Base-by-base conservation (phyloP, 2,329 filamentous ascomycete species). In the Periconia digitata region DNA sequence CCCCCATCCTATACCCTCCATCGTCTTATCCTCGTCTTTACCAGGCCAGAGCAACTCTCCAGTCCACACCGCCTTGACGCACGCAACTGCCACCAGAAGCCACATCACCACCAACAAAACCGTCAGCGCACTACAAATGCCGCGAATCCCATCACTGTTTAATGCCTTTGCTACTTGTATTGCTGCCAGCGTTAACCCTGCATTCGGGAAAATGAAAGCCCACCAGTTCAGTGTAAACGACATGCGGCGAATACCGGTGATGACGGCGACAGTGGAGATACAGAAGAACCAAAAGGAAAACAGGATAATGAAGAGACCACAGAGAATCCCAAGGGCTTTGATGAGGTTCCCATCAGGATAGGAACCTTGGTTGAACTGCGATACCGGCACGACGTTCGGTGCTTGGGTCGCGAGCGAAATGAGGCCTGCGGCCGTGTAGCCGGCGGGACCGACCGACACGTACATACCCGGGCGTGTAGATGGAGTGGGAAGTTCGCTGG, bases 181-280 rank as follows among this genome's bases (percentile, higher is more conserved):
- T 3, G 78, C 78, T 1, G 82, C 79, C 34, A 86, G 72, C 1
- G 80, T 82, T 44, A 86, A 79, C 0, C 84, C 84, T 2, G 80
- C 82, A 49, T 86, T 86, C 6, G 84, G 84, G 59, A 86, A 87
- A 29, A 87, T 78, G 65, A 85, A 84, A 6, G 82, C 81, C 83
- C 82, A 86, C 61, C 64, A 67, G 43, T 64, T 66, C 16, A 66
- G 48, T 15, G 62, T 60, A 39, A 67, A 67, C 1, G 50, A 50
- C 61, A 78, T 80, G 12, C 72, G 66, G 15, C 70, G 63, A 8
- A 66, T 51, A 27, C 72, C 67, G 16, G 69, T 23, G 47, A 75
- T n/a, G 8, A 75, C 65, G 2, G 68, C 64, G 1, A 76, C 52
- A 1, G 65, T 67, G 0, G 69, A 69, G 44, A 78, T 72, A 55